phyloP scores from a whole-genome alignment of 495 filamentous ascomycete genomes.

The Aspergillus bertholletiae region DNA sequence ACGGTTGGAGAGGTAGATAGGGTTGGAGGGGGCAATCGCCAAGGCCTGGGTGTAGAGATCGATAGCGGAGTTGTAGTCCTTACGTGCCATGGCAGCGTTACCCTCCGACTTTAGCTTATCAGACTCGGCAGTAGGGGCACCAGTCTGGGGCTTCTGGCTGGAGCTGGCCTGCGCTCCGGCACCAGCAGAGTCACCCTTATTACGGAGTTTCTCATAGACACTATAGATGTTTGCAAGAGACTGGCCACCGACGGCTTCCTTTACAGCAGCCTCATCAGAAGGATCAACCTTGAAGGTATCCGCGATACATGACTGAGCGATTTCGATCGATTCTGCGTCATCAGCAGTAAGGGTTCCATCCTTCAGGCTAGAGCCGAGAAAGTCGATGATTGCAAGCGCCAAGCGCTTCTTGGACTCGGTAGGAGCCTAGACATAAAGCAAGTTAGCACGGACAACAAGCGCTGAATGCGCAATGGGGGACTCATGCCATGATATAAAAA shows the following conservation, averaged over 20 bases:
- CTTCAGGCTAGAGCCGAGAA: conserved; percentile 76
- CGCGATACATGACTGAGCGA: conserved; percentile 87
- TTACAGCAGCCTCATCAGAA: conserved; percentile 64
- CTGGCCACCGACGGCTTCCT: conserved; percentile 76
- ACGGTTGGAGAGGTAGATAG: conserved; percentile 96
- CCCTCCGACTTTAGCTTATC: conserved; percentile 87
- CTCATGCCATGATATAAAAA: not conserved
- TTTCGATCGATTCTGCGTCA: conserved; percentile 86
- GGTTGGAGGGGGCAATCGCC: conserved; percentile 74
- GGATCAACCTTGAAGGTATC: conserved; percentile 95
- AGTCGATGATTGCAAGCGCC: conserved; percentile 94
- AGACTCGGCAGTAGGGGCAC: conserved; percentile 59
- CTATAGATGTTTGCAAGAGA: conserved; percentile 86
- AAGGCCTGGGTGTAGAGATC: conserved; percentile 83
- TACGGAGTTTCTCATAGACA: conserved; percentile 93
- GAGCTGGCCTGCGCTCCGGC: conserved; percentile 14
- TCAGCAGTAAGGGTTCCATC: conserved; percentile 86
- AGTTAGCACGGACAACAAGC: not conserved
- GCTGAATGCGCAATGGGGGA: too few species aligned
- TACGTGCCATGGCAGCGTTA: conserved; percentile 88
- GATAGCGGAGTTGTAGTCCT: conserved; percentile 81
- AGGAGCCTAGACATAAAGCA: conserved; percentile 33
- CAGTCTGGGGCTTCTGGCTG: conserved; percentile 28
- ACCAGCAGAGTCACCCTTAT: conserved; percentile 43
- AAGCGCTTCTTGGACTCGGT: conserved; percentile 88